Percentiles rank a stretch among this genome's conserved stretches.
phyloP scores from a whole-genome alignment of 768 basidiomycete genomes.

The Suillus bovinus region DNA sequence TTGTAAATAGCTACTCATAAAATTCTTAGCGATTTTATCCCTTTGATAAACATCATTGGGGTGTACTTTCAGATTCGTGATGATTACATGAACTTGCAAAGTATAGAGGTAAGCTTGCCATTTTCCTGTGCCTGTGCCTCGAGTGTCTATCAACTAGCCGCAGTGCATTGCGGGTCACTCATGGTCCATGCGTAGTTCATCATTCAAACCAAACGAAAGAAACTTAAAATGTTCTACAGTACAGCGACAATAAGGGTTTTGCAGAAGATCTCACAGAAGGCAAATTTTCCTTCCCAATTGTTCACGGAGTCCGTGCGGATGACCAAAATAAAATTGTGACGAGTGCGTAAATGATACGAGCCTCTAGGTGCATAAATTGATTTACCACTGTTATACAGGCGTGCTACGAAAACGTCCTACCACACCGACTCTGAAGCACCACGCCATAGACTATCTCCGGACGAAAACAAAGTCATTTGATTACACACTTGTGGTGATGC shows the following conservation, averaged over 20 bases:
- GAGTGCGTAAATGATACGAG: slow-evolving; percentile 50
- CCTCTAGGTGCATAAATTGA: background rate
- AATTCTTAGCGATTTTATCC: slow-evolving; percentile 74
- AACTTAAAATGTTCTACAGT: slow-evolving; percentile 42
- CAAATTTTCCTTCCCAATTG: slow-evolving; percentile 79
- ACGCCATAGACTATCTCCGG: slow-evolving; percentile 79
- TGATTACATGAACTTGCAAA: slow-evolving; percentile 94
- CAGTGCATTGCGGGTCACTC: slow-evolving; percentile 43
- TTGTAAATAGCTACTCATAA: background rate
- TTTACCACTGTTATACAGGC: slow-evolving; percentile 46
- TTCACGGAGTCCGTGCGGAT: slow-evolving; percentile 80
- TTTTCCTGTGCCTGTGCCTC: background rate
- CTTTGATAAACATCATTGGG: slow-evolving; percentile 90
- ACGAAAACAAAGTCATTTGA: slow-evolving; percentile 79
- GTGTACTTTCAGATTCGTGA: slow-evolving; percentile 98
- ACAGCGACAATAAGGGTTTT: slow-evolving; percentile 63
- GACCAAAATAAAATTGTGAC: slow-evolving; percentile 75
- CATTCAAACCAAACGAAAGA: background rate
- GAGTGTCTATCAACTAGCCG: slow-evolving; percentile 41
- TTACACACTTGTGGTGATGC: slow-evolving; percentile 76
- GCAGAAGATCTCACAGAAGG: slow-evolving; percentile 79
- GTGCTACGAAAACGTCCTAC: slow-evolving; percentile 90
- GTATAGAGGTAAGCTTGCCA: slow-evolving; percentile 61
- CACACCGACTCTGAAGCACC: slow-evolving; percentile 78
- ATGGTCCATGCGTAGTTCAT: slow-evolving; percentile 30